phyloP scores from a whole-genome alignment of 192 early-diverging fungal species.

The Coemansia sp. region DNA sequence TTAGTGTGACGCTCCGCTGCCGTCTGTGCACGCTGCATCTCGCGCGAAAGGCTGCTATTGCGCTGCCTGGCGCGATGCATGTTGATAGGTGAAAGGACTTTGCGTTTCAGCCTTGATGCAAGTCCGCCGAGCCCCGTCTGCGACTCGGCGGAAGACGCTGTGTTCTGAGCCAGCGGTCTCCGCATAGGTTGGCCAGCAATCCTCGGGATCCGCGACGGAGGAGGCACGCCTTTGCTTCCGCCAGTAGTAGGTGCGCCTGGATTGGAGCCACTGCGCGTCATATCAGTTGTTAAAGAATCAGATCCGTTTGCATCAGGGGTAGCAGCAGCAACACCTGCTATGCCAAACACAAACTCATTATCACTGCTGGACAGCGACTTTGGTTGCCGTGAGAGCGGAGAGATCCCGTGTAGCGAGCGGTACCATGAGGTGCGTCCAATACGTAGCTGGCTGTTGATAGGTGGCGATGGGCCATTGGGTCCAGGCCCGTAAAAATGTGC shows the following conservation, averaged over 20 bases:
- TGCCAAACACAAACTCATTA: slow-evolving; percentile 21
- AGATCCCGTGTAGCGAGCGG: slow-evolving; percentile 48
- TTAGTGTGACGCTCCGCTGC: neutral
- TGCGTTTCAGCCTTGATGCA: slow-evolving; percentile 17
- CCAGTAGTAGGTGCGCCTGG: neutral
- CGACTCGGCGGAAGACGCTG: neutral
- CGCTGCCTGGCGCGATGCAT: slow-evolving; percentile 9
- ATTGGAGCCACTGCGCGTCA: neutral
- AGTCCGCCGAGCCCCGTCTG: slow-evolving; percentile 10
- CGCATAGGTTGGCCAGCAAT: slow-evolving; percentile 19
- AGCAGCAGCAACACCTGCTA: neutral
- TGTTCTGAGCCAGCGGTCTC: neutral
- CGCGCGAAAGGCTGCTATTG: slow-evolving; percentile 14
- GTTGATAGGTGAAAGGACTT: slow-evolving; percentile 22
- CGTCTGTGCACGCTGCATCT: slow-evolving; percentile 5
- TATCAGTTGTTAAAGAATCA: neutral
- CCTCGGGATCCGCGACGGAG: slow-evolving; percentile 20
- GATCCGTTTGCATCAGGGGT: neutral
- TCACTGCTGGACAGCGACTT: slow-evolving; percentile 52
- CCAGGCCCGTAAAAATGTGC: neutral
- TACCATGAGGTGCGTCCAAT: slow-evolving; percentile 44
- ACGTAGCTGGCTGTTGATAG: slow-evolving; percentile 13
- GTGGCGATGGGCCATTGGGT: neutral
- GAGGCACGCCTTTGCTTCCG: neutral
- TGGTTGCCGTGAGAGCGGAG: slow-evolving; percentile 39